Percentiles rank a stretch among this genome's conserved stretches.
phyloP scores from a whole-genome alignment of 441 rosid species.

The Erysimum cheiri region DNA sequence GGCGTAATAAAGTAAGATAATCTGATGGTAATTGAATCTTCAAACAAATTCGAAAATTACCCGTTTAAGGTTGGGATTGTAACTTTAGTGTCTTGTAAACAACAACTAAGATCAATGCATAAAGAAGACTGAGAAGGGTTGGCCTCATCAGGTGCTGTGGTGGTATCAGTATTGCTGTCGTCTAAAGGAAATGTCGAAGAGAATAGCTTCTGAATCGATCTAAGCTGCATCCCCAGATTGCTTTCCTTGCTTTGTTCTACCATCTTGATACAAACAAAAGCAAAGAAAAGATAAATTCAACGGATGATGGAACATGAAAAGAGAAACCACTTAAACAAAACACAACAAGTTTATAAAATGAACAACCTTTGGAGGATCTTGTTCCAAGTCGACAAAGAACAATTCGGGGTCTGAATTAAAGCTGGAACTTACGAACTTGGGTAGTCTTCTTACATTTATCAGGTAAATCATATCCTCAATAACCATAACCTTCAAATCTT shows the following conservation, averaged over 20 bases:
- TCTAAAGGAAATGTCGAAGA: slow-evolving; percentile 55
- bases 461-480: slow-evolving; percentile 93
- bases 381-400: slow-evolving; percentile 73
- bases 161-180: slow-evolving; percentile 41
- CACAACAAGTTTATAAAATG: slow-evolving; percentile 2
- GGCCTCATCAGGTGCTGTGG: slow-evolving; percentile 40
- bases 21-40: slow-evolving; percentile 5
- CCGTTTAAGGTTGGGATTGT: slow-evolving; percentile 93
- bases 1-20: background rate
- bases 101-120: slow-evolving; percentile 73
- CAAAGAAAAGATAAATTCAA: slow-evolving; percentile 20
- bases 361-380: slow-evolving; percentile 88
- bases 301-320: background rate
- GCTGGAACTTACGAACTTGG: slow-evolving; percentile 63
- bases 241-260: slow-evolving; percentile 54
- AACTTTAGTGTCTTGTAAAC: slow-evolving; percentile 71
- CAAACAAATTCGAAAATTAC: slow-evolving; percentile 46
- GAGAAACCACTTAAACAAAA: slow-evolving; percentile 24
- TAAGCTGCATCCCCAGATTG: slow-evolving; percentile 59
- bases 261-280: slow-evolving; percentile 59
- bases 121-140: slow-evolving; percentile 54
- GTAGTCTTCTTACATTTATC: slow-evolving; percentile 62
- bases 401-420: slow-evolving; percentile 59
- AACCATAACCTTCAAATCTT: slow-evolving; percentile 74
- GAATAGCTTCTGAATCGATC: slow-evolving; percentile 66